phyloP scores from a whole-genome alignment of 495 filamentous ascomycete genomes.

The Aspergillus ostianus region DNA sequence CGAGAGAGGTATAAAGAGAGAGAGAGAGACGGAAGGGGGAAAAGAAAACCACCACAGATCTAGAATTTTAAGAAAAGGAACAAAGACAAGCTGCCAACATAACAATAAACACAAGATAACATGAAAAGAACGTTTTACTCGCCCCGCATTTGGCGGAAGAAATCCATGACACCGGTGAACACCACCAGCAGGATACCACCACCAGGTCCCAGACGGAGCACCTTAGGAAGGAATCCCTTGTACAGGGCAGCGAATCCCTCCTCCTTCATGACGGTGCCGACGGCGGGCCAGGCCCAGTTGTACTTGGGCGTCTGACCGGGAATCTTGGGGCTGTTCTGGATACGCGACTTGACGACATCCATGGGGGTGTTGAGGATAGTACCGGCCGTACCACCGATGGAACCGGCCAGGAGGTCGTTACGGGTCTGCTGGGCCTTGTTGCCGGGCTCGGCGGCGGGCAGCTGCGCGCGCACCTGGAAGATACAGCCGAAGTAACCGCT shows the following conservation, averaged over 20 bases:
- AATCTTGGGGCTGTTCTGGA: constrained; percentile 87
- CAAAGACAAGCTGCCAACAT: neutral
- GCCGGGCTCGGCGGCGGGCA: constrained; percentile 66
- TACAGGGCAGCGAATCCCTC: constrained; percentile 91
- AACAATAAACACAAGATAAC: too few species aligned
- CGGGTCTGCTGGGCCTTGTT: constrained; percentile 77
- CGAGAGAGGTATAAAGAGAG: neutral
- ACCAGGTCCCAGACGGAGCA: constrained; percentile 81
- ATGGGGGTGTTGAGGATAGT: constrained; percentile 95
- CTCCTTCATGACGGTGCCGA: constrained; percentile 84
- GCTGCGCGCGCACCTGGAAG: constrained; percentile 82
- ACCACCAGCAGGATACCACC: constrained; percentile 92
- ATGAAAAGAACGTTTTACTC: constrained; percentile 24
- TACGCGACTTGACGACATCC: constrained; percentile 97
- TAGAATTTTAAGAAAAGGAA: constrained; percentile 2
- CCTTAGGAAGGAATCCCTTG: constrained; percentile 97
- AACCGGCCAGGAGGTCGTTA: constrained; percentile 85
- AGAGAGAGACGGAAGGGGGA: neutral
- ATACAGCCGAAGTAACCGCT: constrained; percentile 97
- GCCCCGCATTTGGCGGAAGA: constrained; percentile 62
- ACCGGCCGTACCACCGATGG: constrained; percentile 85
- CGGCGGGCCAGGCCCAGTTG: constrained; percentile 92
- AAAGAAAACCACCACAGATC: constrained; percentile 1
- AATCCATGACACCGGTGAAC: constrained; percentile 91
- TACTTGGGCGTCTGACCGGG: constrained; percentile 83